Percentiles rank a stretch among this genome's conserved stretches.
Evolutionary conservation across 2,329 filamentous ascomycete species (phyloP).

Genomic region (Ophiosphaerella korrae): DNA sequence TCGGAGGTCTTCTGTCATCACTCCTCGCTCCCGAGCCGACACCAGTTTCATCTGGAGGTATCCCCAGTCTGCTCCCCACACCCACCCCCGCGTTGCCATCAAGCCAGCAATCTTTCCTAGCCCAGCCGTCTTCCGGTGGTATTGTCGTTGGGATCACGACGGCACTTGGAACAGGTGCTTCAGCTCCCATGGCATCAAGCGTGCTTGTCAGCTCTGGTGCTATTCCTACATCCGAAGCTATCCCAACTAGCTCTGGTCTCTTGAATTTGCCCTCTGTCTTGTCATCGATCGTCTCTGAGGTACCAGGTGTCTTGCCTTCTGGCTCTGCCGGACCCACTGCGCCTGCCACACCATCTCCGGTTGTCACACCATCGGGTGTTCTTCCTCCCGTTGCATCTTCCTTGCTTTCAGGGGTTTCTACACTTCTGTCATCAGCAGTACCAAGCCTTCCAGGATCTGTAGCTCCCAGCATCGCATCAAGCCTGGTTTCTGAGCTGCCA

Average conservation of each 20-base stretch:
- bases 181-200: conserved; percentile 14
- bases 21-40: conserved; percentile 17
- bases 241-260: conserved; percentile 11
- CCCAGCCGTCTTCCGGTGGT: conserved; percentile 26
- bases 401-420: conserved; percentile 20
- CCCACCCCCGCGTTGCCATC: conserved; percentile 8
- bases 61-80: conserved; percentile 33
- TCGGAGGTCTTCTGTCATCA: conserved; percentile 17
- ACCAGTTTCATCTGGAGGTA: conserved; percentile 24
- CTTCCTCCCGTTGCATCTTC: conserved; percentile 22
- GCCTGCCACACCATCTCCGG: conserved; percentile 18
- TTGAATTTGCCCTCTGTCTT: conserved; percentile 20
- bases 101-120: conserved; percentile 1
- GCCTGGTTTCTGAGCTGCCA: conserved; percentile 18
- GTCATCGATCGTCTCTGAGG: conserved; percentile 27
- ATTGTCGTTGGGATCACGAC: conserved; percentile 46
- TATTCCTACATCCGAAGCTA: conserved; percentile 29
- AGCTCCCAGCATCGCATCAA: conserved; percentile 23
- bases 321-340: conserved; percentile 24
- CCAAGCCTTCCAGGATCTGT: conserved; percentile 22
- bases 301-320: conserved; percentile 23
- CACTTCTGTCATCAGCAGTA: conserved; percentile 23
- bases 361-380: conserved; percentile 13
- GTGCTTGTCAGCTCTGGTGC: conserved; percentile 18
- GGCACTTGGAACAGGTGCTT: conserved; percentile 33